Conservation (phyloP, 2,329 filamentous ascomycete genomes). For the Akanthomyces lecanii region DNA sequence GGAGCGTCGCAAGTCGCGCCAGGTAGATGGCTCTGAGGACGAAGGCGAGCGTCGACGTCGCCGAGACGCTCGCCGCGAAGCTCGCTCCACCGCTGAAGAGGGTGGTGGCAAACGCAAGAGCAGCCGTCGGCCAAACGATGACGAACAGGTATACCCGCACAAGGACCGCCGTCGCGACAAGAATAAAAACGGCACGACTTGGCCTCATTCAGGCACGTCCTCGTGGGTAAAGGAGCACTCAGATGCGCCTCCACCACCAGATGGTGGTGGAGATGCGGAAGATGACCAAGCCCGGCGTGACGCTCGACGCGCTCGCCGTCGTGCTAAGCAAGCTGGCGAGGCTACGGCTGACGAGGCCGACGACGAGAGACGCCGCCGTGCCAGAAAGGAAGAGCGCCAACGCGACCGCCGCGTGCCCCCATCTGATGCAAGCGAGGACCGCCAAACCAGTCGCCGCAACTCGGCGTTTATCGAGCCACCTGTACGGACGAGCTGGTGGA, state of each 20-base stretch:
- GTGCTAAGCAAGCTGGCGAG: constrained; percentile 37
- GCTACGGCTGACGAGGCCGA: constrained; percentile 40
- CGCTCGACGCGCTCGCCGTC: constrained; percentile 42
- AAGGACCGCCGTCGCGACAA: constrained; percentile 36
- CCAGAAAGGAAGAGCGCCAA: constrained; percentile 42
- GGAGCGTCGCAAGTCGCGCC: constrained; percentile 47
- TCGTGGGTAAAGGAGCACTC: constrained; percentile 64
- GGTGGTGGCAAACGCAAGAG: constrained; percentile 29
- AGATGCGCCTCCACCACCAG: constrained; percentile 56
- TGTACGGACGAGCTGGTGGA: constrained; percentile 17
- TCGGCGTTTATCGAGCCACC: constrained; percentile 11
- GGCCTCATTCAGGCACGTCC: constrained; percentile 61
- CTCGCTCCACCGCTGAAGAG: constrained; percentile 38
- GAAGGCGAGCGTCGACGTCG: constrained; percentile 53
- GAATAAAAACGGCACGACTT: constrained; percentile 37
- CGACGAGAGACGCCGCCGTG: constrained; percentile 40
- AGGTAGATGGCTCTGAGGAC: constrained; percentile 39
- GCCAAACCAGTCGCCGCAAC: constrained; percentile 8
- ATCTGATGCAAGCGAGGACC: constrained; percentile 14
- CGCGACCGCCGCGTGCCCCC: constrained; percentile 22
- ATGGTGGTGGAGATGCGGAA: constrained; percentile 37
- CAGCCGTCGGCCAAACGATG: constrained; percentile 39
- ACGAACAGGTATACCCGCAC: constrained; percentile 43
- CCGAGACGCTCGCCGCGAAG: constrained; percentile 48
- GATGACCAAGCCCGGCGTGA: constrained; percentile 49